Percentiles rank a stretch among this genome's conserved stretches.
phyloP scores from a whole-genome alignment of 1,139 yeast species.

The Arxiozyma bovina region DNA sequence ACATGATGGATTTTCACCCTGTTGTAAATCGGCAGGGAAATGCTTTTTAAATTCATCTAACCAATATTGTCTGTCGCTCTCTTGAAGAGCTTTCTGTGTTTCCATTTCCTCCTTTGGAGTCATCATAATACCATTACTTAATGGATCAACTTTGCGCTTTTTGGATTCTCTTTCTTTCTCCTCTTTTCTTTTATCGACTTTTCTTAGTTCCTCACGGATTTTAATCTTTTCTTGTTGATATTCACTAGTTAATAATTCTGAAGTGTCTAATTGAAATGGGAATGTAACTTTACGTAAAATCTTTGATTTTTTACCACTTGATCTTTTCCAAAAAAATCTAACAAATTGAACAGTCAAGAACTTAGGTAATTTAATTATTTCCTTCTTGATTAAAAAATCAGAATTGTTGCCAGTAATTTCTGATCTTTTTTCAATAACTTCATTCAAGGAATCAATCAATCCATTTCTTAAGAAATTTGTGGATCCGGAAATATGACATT shows the following conservation, averaged over 20 bases:
- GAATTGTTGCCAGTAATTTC: conserved; percentile 64
- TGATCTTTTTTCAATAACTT: conserved; percentile 68
- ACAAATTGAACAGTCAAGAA: conserved; percentile 86
- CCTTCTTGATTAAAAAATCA: conserved; percentile 57
- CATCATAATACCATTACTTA: conserved; percentile 29
- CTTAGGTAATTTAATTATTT: conserved; percentile 75
- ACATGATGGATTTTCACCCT: conserved; percentile 79
- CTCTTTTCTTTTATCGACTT: conserved; percentile 64
- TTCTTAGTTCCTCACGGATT: conserved; percentile 69
- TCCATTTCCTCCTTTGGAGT: conserved; percentile 31
- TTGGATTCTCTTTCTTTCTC: conserved; percentile 72
- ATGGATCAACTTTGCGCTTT: conserved; percentile 44
- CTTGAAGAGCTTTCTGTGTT: conserved; percentile 30
- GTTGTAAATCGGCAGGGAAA: conserved; percentile 32
- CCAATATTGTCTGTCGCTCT: conserved; percentile 34
- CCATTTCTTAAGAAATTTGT: conserved; percentile 91
- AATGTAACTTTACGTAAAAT: conserved; percentile 88
- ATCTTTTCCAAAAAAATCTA: conserved; percentile 92
- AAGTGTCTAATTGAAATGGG: conserved; percentile 84
- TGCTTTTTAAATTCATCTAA: conserved; percentile 32
- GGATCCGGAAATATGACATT: conserved; percentile 77
- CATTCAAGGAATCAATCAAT: conserved; percentile 62
- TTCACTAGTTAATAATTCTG: conserved; percentile 74
- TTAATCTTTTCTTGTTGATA: conserved; percentile 58
- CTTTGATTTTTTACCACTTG: conserved; percentile 82